Evolutionary conservation across 2,329 filamentous ascomycete genomes (phyloP), one percentile per base, ranked within the genome.

Genomic region (Purpureocillium takamizusanense): DNA sequence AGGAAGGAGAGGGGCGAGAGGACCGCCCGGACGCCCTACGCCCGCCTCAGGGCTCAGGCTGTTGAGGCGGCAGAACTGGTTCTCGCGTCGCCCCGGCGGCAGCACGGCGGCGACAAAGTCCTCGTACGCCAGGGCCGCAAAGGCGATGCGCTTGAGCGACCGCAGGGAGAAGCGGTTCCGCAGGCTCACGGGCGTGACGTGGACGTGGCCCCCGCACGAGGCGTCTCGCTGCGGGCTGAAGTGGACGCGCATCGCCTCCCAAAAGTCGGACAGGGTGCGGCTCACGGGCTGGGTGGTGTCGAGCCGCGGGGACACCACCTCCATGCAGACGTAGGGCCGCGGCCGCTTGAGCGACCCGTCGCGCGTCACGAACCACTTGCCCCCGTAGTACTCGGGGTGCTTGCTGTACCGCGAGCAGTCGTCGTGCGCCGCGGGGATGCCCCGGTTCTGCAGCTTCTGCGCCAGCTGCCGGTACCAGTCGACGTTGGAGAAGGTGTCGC

Each of bases 221-320:
- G 47, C 35, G 39, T 61, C 56, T 25, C 51, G 47, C 41, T 60
- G 56, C 15, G 59, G 57, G 36, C 55, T 55, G 43, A 64, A 64
- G 48, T 63, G 57, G n/a, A 62, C 60, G 36, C 53, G 53, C 60
- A 63, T 61, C 42, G 60, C 60, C 47, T 62, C 56, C 61, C 61
- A 64, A 50, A 64, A 64, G 44, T 61, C 57, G 42, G 55, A 52
- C 41, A 64, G 52, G 47, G 55, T 59, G 37, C 40, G 46, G 35
- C 49, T 51, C 38, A 62, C 42, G 37, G 48, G 49, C 38, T 52
- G 52, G 25, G 50, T 59, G 13, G 59, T 61, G 48, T 61, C 52
- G 23, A 64, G 54, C 31, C 51, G 55, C 35, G 61, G 61, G 33
- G 61, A 64, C 25, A 64, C 61, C 35, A 62, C 61, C 40, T 64